A percentile compares a stretch with the other conserved stretches of the same genome.
These are phyloP conservation scores for Mortierella sp. DNA, from an alignment of 371 early-diverging fungal genomes.

Conservation along the genomic window DNA sequence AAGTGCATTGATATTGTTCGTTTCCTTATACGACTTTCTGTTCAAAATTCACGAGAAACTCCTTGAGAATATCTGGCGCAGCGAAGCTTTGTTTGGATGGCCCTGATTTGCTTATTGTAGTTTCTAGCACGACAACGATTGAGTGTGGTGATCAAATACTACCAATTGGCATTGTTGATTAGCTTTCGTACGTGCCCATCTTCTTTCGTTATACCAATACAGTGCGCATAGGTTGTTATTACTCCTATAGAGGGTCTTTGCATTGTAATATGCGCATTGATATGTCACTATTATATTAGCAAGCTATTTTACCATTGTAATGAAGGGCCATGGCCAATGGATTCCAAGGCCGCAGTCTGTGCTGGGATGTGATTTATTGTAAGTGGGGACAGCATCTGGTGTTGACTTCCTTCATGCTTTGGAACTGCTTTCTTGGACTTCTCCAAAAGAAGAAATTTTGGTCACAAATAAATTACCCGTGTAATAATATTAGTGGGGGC, in stretches of 20 bases:
- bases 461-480: too few species aligned
- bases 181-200: neutral
- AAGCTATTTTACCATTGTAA: neutral
- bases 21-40: neutral
- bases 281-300: neutral
- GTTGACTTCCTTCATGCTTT: neutral
- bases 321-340: neutral
- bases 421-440: too few species aligned
- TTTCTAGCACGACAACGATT: neutral
- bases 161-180: neutral
- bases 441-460: too few species aligned
- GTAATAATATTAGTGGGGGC: too few species aligned
- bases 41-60: neutral
- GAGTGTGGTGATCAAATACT: neutral
- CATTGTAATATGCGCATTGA: neutral
- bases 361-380: neutral
- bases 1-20: neutral
- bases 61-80: neutral
- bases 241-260: too few species aligned
- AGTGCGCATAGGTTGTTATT: too few species aligned
- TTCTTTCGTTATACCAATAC: too few species aligned
- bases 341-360: neutral
- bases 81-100: neutral
- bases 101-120: neutral
- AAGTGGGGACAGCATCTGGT: neutral